Percentiles rank a stretch among this genome's conserved stretches.
Conservation (phyloP, 495 filamentous ascomycete species). For the Daldinia caldariorum region DNA sequence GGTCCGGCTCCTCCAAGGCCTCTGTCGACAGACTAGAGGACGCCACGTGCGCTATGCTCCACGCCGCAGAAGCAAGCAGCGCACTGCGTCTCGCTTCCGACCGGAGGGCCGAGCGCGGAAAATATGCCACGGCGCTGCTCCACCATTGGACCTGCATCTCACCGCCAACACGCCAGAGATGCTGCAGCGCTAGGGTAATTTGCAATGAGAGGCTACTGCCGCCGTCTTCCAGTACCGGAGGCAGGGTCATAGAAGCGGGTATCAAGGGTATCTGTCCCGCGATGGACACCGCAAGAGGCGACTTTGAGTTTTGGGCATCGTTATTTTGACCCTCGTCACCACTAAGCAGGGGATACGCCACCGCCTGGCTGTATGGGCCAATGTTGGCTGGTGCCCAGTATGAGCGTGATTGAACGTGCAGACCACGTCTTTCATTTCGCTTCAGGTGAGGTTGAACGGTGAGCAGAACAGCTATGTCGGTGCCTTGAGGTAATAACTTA, state of each 20-base stretch:
- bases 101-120: slow-evolving; percentile 51
- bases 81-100: slow-evolving; percentile 34
- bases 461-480: slow-evolving; percentile 65
- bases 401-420: slow-evolving; percentile 92
- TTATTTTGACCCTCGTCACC: slow-evolving; percentile 4
- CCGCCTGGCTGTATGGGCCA: slow-evolving; percentile 94
- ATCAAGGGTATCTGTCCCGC: slow-evolving; percentile 94
- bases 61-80: slow-evolving; percentile 45
- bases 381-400: slow-evolving; percentile 99
- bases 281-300: slow-evolving; percentile 55
- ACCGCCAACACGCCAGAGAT: slow-evolving; percentile 84
- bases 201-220: slow-evolving; percentile 41
- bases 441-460: slow-evolving; percentile 44
- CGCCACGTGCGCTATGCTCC: slow-evolving; percentile 49
- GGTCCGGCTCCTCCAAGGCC: slow-evolving; percentile 64
- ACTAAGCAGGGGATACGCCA: slow-evolving; percentile 63
- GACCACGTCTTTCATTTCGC: slow-evolving; percentile 58
- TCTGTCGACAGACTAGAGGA: slow-evolving; percentile 26
- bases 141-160: slow-evolving; percentile 78
- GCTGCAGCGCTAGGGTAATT: slow-evolving; percentile 76
- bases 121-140: slow-evolving; percentile 76
- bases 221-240: slow-evolving; percentile 30
- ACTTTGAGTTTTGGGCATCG: slow-evolving; percentile 12
- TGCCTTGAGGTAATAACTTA: slow-evolving; percentile 57
- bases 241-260: slow-evolving; percentile 79